Evolutionary conservation across 805 yeast species (phyloP).

Genomic region (Millerozyma acaciae): DNA sequence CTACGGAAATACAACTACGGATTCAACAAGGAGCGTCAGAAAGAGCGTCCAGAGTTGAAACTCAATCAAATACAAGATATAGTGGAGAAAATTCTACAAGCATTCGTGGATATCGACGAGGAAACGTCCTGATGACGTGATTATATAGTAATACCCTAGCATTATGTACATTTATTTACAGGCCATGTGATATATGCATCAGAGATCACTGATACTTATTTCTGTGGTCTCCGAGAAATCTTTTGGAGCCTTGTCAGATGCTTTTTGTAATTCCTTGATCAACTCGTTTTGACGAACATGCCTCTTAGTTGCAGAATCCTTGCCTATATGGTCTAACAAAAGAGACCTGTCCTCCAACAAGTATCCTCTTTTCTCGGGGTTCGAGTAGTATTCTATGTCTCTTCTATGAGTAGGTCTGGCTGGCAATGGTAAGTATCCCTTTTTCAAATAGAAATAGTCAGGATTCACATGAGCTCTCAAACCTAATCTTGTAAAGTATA

Average conservation of each 20-base stretch:
- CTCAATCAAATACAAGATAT: constrained; percentile 34
- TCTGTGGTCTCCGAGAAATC: constrained; percentile 14
- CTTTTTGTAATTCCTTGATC: constrained; percentile 33
- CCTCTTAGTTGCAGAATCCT: constrained; percentile 15
- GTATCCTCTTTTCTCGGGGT: constrained; percentile 73
- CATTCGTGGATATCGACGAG: constrained; percentile 31
- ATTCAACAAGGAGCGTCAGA: constrained; percentile 14
- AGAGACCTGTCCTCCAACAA: constrained; percentile 41
- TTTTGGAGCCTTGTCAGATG: constrained; percentile 16
- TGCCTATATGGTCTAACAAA: constrained; percentile 34
- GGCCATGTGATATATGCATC: constrained; percentile 5
- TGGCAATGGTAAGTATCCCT: constrained; percentile 76
- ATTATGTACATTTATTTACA: constrained; percentile 1
- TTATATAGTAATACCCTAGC: constrained; percentile 1
- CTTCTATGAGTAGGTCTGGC: constrained; percentile 84
- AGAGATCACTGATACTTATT: constrained; percentile 19
- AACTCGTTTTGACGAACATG: constrained; percentile 31
- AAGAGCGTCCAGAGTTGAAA: constrained; percentile 10
- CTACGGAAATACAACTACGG: constrained; percentile 33
- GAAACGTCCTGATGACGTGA: constrained; percentile 1
- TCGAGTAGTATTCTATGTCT: constrained; percentile 74
- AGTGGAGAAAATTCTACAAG: constrained; percentile 36
- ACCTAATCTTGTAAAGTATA: constrained; percentile 59
- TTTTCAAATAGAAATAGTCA: constrained; percentile 57
- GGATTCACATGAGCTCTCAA: constrained; percentile 77